phyloP scores from a whole-genome alignment of 306 rosid genomes.

The Lablab purpureus region DNA sequence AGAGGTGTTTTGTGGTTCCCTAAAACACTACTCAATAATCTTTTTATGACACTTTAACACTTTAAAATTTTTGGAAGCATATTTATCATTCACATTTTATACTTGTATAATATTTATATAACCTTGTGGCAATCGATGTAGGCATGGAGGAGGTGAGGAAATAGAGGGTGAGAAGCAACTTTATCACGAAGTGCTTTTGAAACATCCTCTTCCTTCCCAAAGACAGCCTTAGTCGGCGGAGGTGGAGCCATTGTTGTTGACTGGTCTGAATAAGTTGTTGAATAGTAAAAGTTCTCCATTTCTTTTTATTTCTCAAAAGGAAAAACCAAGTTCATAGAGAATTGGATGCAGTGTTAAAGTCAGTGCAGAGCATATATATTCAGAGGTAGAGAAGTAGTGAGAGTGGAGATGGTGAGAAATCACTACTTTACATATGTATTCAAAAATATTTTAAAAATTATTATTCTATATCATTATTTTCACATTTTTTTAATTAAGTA shows the following conservation, averaged over 20 bases:
- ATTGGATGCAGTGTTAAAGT: constrained; percentile 11
- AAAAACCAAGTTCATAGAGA: constrained; percentile 4
- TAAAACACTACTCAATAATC: background rate
- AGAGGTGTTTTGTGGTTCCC: background rate
- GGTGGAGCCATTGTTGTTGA: constrained; percentile 43
- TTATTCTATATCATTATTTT: background rate
- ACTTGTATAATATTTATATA: too few relatives aligned
- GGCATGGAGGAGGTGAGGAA: constrained; percentile 69
- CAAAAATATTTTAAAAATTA: background rate
- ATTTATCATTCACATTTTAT: background rate
- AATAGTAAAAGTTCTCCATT: constrained; percentile 56
- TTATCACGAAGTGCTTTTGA: constrained; percentile 49
- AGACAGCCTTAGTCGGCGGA: background rate
- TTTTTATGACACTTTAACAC: background rate
- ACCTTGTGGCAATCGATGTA: constrained; percentile 87
- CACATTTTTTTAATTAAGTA: background rate
- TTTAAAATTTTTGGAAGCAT: background rate
- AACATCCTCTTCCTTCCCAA: constrained; percentile 40
- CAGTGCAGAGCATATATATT: constrained; percentile 1
- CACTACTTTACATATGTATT: background rate
- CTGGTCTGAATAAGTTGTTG: constrained; percentile 38
- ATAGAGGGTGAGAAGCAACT: constrained; percentile 83
- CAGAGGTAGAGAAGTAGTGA: background rate
- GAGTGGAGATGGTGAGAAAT: background rate
- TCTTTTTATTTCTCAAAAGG: background rate